Percentiles rank a stretch among this genome's conserved stretches.
Evolutionary conservation across 2,329 filamentous ascomycete genomes (phyloP).

Genomic region (Xylariaceae sp.): DNA sequence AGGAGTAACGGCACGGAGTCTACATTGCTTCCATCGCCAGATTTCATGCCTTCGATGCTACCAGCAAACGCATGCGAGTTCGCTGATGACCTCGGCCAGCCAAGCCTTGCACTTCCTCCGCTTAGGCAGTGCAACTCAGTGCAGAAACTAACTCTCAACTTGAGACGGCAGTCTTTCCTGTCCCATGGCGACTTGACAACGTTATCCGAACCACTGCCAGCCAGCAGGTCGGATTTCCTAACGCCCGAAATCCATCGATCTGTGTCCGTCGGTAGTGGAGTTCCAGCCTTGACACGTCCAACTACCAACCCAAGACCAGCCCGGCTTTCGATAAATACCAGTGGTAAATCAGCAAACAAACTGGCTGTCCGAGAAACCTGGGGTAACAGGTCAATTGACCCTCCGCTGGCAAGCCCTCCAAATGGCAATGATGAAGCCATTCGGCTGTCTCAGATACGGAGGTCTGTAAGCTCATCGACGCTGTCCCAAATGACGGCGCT

Average conservation of each 20-base stretch:
- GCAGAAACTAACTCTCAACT: constrained; percentile 14
- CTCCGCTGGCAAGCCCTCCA: not conserved
- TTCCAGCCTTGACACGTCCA: constrained; percentile 14
- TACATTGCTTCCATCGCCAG: constrained; percentile 24
- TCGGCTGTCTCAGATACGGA: constrained; percentile 22
- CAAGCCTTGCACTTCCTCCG: constrained; percentile 3
- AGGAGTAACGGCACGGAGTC: constrained; percentile 14
- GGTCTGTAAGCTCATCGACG: constrained; percentile 26
- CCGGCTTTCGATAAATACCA: not conserved
- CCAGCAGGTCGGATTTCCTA: constrained; percentile 17
- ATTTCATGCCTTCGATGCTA: constrained; percentile 15
- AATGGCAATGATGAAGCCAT: constrained; percentile 10
- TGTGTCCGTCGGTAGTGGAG: constrained; percentile 13
- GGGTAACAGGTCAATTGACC: constrained; percentile 24
- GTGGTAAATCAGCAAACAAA: not conserved
- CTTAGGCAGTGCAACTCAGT: constrained; percentile 7
- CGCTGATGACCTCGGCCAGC: not conserved
- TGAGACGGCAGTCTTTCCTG: constrained; percentile 15
- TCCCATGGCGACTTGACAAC: constrained; percentile 5
- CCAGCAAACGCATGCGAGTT: constrained; percentile 9
- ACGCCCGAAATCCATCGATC: constrained; percentile 13
- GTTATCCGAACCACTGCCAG: constrained; percentile 23
- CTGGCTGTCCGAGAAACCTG: constrained; percentile 25
- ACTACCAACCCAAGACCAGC: constrained; percentile 12
- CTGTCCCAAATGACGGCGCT: constrained; percentile 26